Base-by-base conservation (phyloP, 1,284 basidiomycete genomes). In the Uromyces viciae-fabae region DNA sequence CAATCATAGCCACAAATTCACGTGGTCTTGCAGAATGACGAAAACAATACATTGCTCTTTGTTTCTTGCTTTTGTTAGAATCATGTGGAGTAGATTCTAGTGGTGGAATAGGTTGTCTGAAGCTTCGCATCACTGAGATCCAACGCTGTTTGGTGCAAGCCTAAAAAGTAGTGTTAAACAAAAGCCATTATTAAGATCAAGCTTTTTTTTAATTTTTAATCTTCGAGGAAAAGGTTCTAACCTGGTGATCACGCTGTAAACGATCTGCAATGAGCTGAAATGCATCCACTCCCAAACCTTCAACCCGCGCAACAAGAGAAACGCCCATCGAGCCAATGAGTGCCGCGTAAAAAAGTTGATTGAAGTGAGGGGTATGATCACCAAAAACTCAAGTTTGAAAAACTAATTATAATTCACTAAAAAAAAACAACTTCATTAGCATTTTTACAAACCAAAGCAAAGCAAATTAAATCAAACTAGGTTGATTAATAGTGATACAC, bases 231-330 rank as follows among this genome's bases (percentile, higher is more conserved):
- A 56, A 56, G 54, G 43, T 40, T 33, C 75, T 52, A 17, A 78
- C 75, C 75, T 78, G 75, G 25, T 68, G 75, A 68, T 78, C 49
- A 49, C 64, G 75, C 42, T 52, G 3, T n/a, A 78, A 68, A 38
- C 75, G 75, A n/a, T 69, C 75, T 11, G 52, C 17, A 52, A 78
- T 33, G 15, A 78, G 64, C 38, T 78, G 60, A 22, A 78, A 78
- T 17, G 49, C 46, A 69, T 78, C 75, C 0, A 52, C 54, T n/a
- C 75, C 75, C 15, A 64, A 14, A 22, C 62, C 75, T 8, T 78
- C 64, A 17, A 78, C 52, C 15, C 64, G 43, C n/a, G 75, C 75
- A 40, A 78, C 75, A 22, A 78, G 60, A 9, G 75, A 68, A 25
- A 22, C 49, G 42, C 75, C 75, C 75, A 78, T 78, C 25, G n/a